Evolutionary conservation across 2,329 filamentous ascomycete species (phyloP), one percentile per base, ranked within the genome.

Genomic region (Aspergillus fumigatiaffinis): DNA sequence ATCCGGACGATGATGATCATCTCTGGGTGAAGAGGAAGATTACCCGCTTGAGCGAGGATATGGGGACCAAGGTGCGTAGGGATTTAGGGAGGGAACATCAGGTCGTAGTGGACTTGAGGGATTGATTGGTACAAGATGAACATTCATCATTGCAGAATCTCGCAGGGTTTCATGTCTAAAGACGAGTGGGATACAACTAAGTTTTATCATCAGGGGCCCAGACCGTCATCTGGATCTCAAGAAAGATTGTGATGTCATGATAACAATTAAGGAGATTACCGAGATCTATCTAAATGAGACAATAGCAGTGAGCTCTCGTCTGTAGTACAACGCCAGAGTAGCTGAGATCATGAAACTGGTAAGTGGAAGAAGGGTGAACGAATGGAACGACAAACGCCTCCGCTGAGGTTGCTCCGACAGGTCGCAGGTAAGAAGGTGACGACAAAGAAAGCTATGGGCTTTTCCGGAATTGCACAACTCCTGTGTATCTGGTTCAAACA

Each of bases 21-120:
- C 53, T 51, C 4, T 76, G 68, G 69, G 66, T 73, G 9, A 55
- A 60, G 44, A 53, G 61, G 52, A 73, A 62, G 49, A 63, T 76
- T 20, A 54, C 20, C 21, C 52, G 52, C 20, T 54, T 76, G 46
- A 72, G 68, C 59, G 28, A 46, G 50, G 61, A 69, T 23, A 56
- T 76, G 42, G 68, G 66, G 9, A 74, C 70, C 14, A 49, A 25
- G 17, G 63, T 71, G 3, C 56, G 62, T 6, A 50, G 51, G 25
- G 63, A 61, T 4, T n/a, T 64, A 28, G 70, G 66, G 28, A 57
- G 55, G 17, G 67, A 76, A 53, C 60, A 52, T 59, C 44, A 47
- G 21, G 14, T 47, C 5, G 44, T 47, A 9, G 21, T 47, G 21
- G 44, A 47, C 10, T 7, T 47, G 44, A 17, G 23, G 6, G 44